Evolutionary conservation across 371 early-diverging fungal genomes (phyloP), one percentile per base, ranked within the genome.

Genomic region (Rhizopus stolonifer): DNA sequence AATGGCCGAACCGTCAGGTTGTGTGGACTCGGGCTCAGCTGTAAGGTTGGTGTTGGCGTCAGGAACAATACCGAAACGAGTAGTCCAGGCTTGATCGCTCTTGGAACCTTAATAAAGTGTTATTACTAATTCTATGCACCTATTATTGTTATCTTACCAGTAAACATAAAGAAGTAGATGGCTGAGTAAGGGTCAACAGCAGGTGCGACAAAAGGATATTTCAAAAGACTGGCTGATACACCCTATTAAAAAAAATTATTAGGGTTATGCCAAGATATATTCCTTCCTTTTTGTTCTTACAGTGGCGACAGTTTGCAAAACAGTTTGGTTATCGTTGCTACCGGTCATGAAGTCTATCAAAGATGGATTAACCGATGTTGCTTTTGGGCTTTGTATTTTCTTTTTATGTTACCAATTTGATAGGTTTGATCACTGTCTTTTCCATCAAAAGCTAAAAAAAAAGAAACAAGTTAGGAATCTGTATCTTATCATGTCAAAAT

Each of bases 161-260:
- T 73, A 51, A 77, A 77, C 70, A 67, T 73, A 45, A 77, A 69
- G 48, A 77, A 77, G 29, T 77, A 77, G 39, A 77, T 64, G 2
- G 74, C 67, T 10, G 77, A 48, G 31, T 69, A 54, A 21, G 74
- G 70, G 23, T 32, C 14, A n/a, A 77, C 77, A 38, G 62, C 17
- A 26, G 77, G 77, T 21, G 62, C 63, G 15, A 42, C 38, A 21
- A 45, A 62, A 18, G 49, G 4, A 29, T 62, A 62, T 29, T 62
- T 62, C 32, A 62, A 43, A 13, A 15, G 25, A 32, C 21, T 40
- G 23, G 63, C 45, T n/a, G 43, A n/a, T 6, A 62, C 58, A 40
- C 24, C 33, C 63, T 62, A 62, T 15, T 19, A 29, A 49, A 39
- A 22, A 43, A 33, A 42, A 13, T 32, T 9, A 47, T 1, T 29